Percentiles rank a stretch among this genome's conserved stretches.
These are phyloP conservation scores for Puccinellia tenuiflora DNA, from an alignment of 176 grass and related monocot genomes.

Conservation along the genomic window DNA sequence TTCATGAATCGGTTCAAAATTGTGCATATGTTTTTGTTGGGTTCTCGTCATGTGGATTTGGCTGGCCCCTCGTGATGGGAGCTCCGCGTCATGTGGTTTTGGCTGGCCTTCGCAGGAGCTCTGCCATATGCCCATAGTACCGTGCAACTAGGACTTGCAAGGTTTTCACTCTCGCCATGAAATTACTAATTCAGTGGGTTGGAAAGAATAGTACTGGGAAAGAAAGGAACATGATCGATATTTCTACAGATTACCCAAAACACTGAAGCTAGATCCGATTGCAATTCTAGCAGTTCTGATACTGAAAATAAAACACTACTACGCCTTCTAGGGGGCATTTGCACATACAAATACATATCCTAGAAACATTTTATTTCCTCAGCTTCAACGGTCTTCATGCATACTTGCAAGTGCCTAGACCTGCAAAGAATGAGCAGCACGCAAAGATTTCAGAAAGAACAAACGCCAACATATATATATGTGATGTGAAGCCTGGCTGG, in stretches of 20 bases:
- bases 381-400: not conserved
- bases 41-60: not conserved
- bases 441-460: not conserved
- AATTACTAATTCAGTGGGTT: not conserved
- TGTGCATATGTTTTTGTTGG: not conserved
- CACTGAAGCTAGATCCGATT: not conserved
- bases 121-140: not conserved
- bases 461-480: not conserved
- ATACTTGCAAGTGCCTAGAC: slow-evolving; percentile 39
- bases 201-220: not conserved
- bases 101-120: not conserved
- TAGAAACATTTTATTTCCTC: slow-evolving; percentile 13
- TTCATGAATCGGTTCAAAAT: not conserved
- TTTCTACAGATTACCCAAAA: not conserved
- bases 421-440: not conserved
- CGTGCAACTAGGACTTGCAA: not conserved
- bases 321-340: not conserved
- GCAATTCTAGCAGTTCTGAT: not conserved
- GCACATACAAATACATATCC: not conserved
- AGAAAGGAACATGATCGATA: not conserved
- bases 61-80: not conserved
- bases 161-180: not conserved
- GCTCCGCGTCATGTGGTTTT: not conserved
- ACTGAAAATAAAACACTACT: not conserved
- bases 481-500: not conserved